Evolutionary conservation across 257 asterid genomes (phyloP), one percentile per base, ranked within the genome.

Genomic region (Cordia subcordata): DNA sequence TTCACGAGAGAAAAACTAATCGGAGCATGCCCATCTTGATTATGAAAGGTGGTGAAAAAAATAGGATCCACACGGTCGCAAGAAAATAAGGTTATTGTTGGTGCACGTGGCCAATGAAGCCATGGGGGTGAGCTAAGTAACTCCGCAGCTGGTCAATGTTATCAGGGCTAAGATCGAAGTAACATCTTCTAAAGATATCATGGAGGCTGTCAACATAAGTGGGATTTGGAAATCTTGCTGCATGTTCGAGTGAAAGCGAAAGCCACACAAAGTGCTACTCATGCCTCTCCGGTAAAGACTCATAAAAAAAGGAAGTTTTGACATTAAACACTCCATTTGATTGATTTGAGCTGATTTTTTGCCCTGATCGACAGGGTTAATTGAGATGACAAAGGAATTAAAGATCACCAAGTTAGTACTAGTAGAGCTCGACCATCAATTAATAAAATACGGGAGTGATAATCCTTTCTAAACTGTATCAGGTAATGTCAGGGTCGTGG

Each of bases 141-240:
- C 20, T 13, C 8, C 0, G 16, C 47, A 13, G 35, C 35, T 13
- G 45, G 35, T 32, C 12, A 33, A 11, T 38, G 35, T 10, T 64
- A 10, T 60, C 17, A 23, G 27, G 39, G 27, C 39, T 10, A 39
- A 39, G 10, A 9, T 6, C 2, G 8, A 55, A 33, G 50, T 55
- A 55, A 27, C 55, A 17, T 64, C 56, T 23, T 42, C 12, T 42
- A 42, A 14, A 42, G 47, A 2, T 0, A 16, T 2, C 8, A 8
- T 21, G 40, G 55, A 22, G 42, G n/a, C 10, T 53, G 72, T 59
- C 72, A 45, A 53, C 39, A 19, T 33, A 17, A 2, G n/a, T 6
- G 33, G 32, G 72, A 67, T 67, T 60, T 67, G 50, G 57, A 53
- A 44, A 60, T 67, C 62, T 60, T 9, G 14, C 27, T 19, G 56